Evolutionary conservation across 768 basidiomycete species (phyloP).

Genomic region (Phallus indusiatus): DNA sequence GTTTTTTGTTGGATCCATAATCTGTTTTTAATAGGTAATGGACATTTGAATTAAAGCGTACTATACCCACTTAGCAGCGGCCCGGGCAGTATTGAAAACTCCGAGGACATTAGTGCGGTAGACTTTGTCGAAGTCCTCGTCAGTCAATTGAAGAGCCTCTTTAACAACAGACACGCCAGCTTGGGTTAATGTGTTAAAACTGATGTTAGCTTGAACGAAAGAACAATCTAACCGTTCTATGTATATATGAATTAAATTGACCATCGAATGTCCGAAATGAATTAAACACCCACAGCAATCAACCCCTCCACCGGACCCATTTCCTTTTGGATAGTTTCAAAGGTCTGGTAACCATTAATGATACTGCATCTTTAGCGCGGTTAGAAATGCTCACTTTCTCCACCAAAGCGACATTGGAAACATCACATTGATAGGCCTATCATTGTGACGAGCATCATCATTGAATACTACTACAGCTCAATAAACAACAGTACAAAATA

Average conservation of each 20-base stretch:
- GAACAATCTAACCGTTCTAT: slow-evolving; percentile 31
- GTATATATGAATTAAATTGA: not conserved
- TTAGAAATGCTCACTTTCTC: slow-evolving; percentile 11
- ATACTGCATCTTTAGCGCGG: not conserved
- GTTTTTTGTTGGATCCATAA: slow-evolving; percentile 32
- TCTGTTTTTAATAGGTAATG: slow-evolving; percentile 19
- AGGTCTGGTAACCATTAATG: slow-evolving; percentile 22
- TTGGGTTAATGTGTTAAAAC: slow-evolving; percentile 14
- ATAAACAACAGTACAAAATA: slow-evolving; percentile 13
- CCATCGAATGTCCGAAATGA: not conserved
- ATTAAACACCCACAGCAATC: slow-evolving; percentile 34
- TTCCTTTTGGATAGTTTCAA: slow-evolving; percentile 40
- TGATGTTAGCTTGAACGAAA: not conserved
- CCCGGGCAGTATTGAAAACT: slow-evolving; percentile 54
- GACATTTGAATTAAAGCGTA: not conserved
- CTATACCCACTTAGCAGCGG: slow-evolving; percentile 39
- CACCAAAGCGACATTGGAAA: slow-evolving; percentile 37
- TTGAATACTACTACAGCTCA: too few species aligned
- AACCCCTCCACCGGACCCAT: slow-evolving; percentile 41
- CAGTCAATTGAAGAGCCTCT: slow-evolving; percentile 45
- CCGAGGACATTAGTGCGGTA: slow-evolving; percentile 56
- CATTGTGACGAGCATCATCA: too few species aligned
- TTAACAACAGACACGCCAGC: slow-evolving; percentile 55
- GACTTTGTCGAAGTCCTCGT: slow-evolving; percentile 45
- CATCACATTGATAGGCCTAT: slow-evolving; percentile 58